Base-by-base conservation (phyloP, 768 basidiomycete species). In the Xanthoconium purpureum region DNA sequence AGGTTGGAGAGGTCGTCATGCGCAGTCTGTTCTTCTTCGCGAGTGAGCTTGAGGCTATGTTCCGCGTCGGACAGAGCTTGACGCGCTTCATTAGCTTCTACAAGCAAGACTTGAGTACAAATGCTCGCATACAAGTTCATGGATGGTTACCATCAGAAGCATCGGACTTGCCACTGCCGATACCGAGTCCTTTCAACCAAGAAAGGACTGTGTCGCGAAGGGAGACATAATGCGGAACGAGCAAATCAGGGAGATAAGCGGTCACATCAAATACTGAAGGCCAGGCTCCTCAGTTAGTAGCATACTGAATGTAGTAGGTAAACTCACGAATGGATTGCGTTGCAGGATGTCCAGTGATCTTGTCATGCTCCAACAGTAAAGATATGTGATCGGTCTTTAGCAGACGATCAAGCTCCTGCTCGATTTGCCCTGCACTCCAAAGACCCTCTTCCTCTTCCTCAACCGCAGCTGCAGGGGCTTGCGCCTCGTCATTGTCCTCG, bases 171-270 rank as follows among this genome's bases (percentile, higher is more conserved):
- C 67, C 68, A 49, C 71, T 74, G 14, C 85, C 68, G 47, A 94
- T 70, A 7, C 90, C 91, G 17, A 94, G 58, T 4, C 73, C 77
- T 55, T 80, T 74, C 55, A 98, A 73, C 80, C 81, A 84, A 6
- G 82, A 80, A 39, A 88, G 64, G 5, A 93, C 51, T 0, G 74
- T 69, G 46, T 85, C 80, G 36, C 85, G 85, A 62, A 89, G 69
- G 24, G 78, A 75, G 56, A 93, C 84, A 71, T 88, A 98, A 39
- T 80, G 77, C 0, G 91, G 89, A 38, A 90, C 66, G 17, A 93
- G 61, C 9, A 83, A 77, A 53, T 96, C 94, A 3, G 96, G 96
- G 39, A 98, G 78, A 73, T 98, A 98, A 17, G 88, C 79, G 28
- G 85, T 77, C 35, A 93, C 60, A 44, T 91, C 81, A 70, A 88